phyloP scores from a whole-genome alignment of 352 stramenopile species.

The Aphanomyces euteiches region DNA sequence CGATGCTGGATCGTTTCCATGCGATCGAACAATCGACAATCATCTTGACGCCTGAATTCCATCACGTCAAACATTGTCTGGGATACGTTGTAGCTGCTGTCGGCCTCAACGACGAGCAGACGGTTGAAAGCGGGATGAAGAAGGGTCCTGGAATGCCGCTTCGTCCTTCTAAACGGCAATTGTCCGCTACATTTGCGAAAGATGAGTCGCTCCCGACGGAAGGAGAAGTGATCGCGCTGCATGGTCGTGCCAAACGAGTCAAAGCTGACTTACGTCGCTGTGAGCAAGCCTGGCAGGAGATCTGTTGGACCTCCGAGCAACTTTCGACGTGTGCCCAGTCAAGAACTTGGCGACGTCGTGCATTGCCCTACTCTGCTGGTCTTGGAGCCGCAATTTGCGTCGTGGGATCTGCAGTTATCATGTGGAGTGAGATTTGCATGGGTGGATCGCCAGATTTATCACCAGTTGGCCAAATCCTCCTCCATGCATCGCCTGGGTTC shows the following conservation, averaged over 20 bases:
- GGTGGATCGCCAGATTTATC: conserved; percentile 33
- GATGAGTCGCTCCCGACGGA: conserved; percentile 40
- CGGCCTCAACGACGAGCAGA: conserved; percentile 29
- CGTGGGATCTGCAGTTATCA: conserved; percentile 46
- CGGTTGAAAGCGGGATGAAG: conserved; percentile 3
- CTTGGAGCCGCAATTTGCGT: conserved; percentile 41
- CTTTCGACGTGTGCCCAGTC: conserved; percentile 24
- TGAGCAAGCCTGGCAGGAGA: conserved; percentile 55
- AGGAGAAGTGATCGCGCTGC: conserved; percentile 45
- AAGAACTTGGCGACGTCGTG: background rate
- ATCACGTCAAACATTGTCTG: conserved; percentile 54
- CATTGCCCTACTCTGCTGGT: conserved; percentile 25
- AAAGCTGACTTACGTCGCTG: conserved; percentile 46
- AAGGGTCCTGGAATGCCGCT: background rate
- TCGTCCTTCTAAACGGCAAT: background rate
- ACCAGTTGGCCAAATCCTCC: conserved; percentile 35
- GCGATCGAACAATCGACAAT: conserved; percentile 54
- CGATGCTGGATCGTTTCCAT: conserved; percentile 47
- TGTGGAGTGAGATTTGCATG: conserved; percentile 69
- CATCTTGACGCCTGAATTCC: conserved; percentile 63
- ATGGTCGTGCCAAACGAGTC: conserved; percentile 44
- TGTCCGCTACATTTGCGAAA: conserved; percentile 5
- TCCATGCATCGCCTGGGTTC: conserved; percentile 24
- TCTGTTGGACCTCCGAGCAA: conserved; percentile 48
- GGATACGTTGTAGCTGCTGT: conserved; percentile 38